A percentile compares a stretch with the other conserved stretches of the same genome.
Evolutionary conservation across 805 yeast species (phyloP).

Genomic region (Cyberlindnera euphorbiae): DNA sequence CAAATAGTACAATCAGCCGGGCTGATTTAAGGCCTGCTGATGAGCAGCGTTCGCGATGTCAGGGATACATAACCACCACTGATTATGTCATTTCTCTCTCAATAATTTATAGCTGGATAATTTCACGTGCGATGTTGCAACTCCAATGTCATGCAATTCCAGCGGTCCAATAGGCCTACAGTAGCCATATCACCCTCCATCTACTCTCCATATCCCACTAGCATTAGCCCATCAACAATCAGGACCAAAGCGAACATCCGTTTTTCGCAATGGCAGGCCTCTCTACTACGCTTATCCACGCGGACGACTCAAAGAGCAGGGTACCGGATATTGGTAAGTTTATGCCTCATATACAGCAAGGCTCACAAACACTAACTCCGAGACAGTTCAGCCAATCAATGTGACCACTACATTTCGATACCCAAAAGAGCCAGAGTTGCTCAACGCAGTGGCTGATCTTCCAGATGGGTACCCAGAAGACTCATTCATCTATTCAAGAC

Average conservation of each 20-base stretch:
- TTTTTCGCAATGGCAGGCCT: conserved; percentile 31
- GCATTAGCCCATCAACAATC: not conserved
- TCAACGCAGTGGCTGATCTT: conserved; percentile 41
- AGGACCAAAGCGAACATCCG: no score
- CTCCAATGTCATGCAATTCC: no score
- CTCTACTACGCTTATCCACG: conserved; percentile 63
- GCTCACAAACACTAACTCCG: conserved; percentile 24
- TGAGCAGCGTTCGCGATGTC: no score
- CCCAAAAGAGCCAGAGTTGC: conserved; percentile 49
- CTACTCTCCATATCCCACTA: not conserved
- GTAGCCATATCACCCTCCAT: no score
- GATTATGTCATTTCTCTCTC: no score
- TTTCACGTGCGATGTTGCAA: no score
- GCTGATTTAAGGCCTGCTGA: no score
- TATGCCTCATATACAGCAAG: not conserved
- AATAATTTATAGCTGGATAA: no score
- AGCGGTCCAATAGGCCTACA: no score
- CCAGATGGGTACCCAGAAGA: conserved; percentile 31
- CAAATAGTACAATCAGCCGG: no score
- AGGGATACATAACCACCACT: no score
- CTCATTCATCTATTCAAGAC: conserved; percentile 60
- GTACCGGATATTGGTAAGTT: conserved; percentile 50
- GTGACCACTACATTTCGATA: conserved; percentile 77
- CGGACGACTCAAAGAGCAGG: conserved; percentile 54
- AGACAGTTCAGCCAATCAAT: conserved; percentile 66